Evolutionary conservation across 2,329 filamentous ascomycete genomes (phyloP).

Genomic region (Sporothrix humicola): DNA sequence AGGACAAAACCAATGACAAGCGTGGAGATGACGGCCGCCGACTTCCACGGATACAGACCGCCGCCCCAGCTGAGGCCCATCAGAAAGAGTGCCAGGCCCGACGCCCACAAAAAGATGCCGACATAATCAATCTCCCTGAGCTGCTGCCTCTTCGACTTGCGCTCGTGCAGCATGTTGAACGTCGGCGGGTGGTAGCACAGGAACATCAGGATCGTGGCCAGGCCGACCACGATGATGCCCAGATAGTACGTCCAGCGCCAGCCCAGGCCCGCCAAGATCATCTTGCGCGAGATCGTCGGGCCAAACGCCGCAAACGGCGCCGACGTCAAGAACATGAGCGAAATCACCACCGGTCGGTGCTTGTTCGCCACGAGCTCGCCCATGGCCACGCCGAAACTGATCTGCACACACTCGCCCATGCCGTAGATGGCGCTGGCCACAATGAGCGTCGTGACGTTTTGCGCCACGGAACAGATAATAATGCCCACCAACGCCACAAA

Average conservation of each 20-base stretch:
- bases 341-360: constrained; percentile 46
- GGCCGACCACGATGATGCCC: constrained; percentile 47
- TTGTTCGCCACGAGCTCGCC: constrained; percentile 53
- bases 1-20: constrained; percentile 46
- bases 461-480: constrained; percentile 36
- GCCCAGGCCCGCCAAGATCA: constrained; percentile 46
- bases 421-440: constrained; percentile 47
- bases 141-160: constrained; percentile 47
- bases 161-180: constrained; percentile 49
- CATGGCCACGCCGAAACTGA: constrained; percentile 48
- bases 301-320: constrained; percentile 47
- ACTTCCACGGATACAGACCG: constrained; percentile 50
- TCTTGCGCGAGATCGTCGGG: constrained; percentile 47
- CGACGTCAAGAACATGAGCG: constrained; percentile 46
- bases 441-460: constrained; percentile 46
- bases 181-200: constrained; percentile 51
- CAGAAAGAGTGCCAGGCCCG: constrained; percentile 52
- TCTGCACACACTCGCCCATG: constrained; percentile 47
- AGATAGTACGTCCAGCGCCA: constrained; percentile 52
- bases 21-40: constrained; percentile 48
- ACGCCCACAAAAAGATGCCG: constrained; percentile 53
- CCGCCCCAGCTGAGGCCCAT: constrained; percentile 55
- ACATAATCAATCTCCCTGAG: constrained; percentile 50
- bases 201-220: constrained; percentile 46
- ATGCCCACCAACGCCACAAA: neutral